phyloP scores from a whole-genome alignment of 2,329 filamentous ascomycete genomes.

The Fusarium pininemorale region DNA sequence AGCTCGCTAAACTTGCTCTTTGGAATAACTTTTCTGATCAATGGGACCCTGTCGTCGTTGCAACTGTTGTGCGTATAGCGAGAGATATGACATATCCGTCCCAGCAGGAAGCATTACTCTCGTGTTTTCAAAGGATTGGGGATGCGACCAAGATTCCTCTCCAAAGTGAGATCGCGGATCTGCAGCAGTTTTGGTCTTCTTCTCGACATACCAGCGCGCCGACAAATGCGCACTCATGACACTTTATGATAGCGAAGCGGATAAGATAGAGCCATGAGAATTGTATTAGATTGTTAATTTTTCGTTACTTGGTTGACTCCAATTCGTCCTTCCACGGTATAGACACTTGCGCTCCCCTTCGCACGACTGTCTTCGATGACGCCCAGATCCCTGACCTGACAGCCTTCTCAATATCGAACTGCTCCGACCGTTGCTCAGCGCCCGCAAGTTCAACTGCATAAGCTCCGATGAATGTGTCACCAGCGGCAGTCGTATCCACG shows the following conservation, averaged over 20 bases:
- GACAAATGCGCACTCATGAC: neutral
- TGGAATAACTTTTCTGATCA: slow-evolving; percentile 46
- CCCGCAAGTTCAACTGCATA: slow-evolving; percentile 63
- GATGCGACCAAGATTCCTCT: slow-evolving; percentile 14
- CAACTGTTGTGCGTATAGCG: slow-evolving; percentile 40
- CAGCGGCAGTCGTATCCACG: slow-evolving; percentile 92
- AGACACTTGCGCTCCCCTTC: slow-evolving; percentile 15
- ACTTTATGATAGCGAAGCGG: too few species aligned
- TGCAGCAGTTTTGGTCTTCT: slow-evolving; percentile 15
- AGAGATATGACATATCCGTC: slow-evolving; percentile 23
- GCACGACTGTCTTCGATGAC: slow-evolving; percentile 4
- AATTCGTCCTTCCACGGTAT: slow-evolving; percentile 16
- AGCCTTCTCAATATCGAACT: slow-evolving; percentile 4
- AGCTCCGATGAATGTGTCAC: slow-evolving; percentile 93
- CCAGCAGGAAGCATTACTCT: slow-evolving; percentile 3
- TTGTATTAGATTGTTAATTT: neutral
- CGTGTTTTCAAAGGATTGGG: slow-evolving; percentile 9
- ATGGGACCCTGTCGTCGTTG: slow-evolving; percentile 46
- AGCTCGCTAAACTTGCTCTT: slow-evolving; percentile 41
- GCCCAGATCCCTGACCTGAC: slow-evolving; percentile 3
- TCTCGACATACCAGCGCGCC: slow-evolving; percentile 12
- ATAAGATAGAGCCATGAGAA: too few species aligned
- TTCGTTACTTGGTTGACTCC: neutral
- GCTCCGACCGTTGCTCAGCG: neutral
- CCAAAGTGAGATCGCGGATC: neutral